Conservation (phyloP, 2,329 filamentous ascomycete species). For the Niveomyces coronatus region DNA sequence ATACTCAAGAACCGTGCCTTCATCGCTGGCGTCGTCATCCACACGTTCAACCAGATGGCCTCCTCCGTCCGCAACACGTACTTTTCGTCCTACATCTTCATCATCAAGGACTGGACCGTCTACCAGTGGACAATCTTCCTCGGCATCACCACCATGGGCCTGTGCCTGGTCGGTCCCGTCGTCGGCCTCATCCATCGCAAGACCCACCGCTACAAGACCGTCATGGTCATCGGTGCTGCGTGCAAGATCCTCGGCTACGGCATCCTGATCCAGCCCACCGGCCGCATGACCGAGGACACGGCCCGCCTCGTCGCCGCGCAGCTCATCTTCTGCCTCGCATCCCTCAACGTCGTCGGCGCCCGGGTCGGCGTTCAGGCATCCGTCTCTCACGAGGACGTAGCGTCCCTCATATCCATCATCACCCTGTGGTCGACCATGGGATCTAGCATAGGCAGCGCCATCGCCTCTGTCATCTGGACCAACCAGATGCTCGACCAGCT, state of each 20-base stretch:
- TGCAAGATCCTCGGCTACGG: constrained; percentile 20
- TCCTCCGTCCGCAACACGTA: constrained; percentile 26
- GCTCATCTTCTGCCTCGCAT: constrained; percentile 26
- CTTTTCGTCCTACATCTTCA: constrained; percentile 27
- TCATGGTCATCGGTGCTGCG: constrained; percentile 28
- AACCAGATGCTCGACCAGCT: constrained; percentile 20
- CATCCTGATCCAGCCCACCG: constrained; percentile 21
- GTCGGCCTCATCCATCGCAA: constrained; percentile 24
- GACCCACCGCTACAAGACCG: constrained; percentile 31
- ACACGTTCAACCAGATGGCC: constrained; percentile 25
- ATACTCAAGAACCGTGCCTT: constrained; percentile 22
- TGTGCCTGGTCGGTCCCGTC: constrained; percentile 26
- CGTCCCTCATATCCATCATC: constrained; percentile 26
- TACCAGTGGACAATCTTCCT: constrained; percentile 32
- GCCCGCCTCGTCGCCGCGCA: constrained; percentile 24
- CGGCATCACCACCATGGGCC: constrained; percentile 27
- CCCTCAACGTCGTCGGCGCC: constrained; percentile 28
- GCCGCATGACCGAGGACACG: constrained; percentile 22
- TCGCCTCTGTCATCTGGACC: constrained; percentile 27
- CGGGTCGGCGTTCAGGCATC: constrained; percentile 31
- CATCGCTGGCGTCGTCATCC: constrained; percentile 19
- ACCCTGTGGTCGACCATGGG: constrained; percentile 30
- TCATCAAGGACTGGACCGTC: constrained; percentile 31
- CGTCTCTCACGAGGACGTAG: constrained; percentile 32
- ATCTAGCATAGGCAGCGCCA: constrained; percentile 27